Conservation (phyloP, 257 asterid species). For the Salvia hispanica region DNA sequence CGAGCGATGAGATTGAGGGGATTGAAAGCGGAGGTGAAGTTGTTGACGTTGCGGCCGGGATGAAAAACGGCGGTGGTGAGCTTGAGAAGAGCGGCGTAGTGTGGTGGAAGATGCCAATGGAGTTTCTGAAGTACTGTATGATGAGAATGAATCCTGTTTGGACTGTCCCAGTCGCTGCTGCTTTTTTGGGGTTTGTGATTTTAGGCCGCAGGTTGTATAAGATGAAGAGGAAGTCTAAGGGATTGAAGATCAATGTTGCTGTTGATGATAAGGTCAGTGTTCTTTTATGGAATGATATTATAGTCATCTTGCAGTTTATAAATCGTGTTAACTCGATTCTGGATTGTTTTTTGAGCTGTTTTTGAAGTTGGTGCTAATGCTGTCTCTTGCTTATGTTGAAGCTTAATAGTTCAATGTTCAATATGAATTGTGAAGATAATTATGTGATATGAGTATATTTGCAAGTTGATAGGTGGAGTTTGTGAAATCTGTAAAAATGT, state of each 20-base stretch:
- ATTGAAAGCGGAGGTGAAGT: constrained; percentile 31
- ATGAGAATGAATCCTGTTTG: constrained; percentile 75
- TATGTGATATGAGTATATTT: constrained; percentile 20
- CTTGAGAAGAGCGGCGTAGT: constrained; percentile 55
- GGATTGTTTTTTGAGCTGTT: constrained; percentile 11
- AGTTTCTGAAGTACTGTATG: constrained; percentile 62
- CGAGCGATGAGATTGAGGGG: constrained; percentile 33
- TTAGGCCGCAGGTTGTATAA: constrained; percentile 75
- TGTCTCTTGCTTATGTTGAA: not conserved
- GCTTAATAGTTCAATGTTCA: not conserved
- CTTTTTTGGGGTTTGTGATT: constrained; percentile 77
- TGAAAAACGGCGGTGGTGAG: constrained; percentile 38
- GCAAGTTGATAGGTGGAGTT: constrained; percentile 9
- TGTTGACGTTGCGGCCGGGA: constrained; percentile 26
- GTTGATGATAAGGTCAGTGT: constrained; percentile 82
- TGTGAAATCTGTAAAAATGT: not conserved
- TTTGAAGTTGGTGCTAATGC: not conserved
- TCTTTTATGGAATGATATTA: constrained; percentile 31
- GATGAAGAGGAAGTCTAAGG: constrained; percentile 75
- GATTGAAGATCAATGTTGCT: constrained; percentile 71
- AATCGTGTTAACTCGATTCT: constrained; percentile 7
- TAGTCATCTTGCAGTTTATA: constrained; percentile 5
- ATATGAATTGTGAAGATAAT: constrained; percentile 21
- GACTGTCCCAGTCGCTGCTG: constrained; percentile 84
- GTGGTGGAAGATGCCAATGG: constrained; percentile 97